Conservation (phyloP, 228 moss, liverwort and hornwort genomes). For the Sphagnum fallax region DNA sequence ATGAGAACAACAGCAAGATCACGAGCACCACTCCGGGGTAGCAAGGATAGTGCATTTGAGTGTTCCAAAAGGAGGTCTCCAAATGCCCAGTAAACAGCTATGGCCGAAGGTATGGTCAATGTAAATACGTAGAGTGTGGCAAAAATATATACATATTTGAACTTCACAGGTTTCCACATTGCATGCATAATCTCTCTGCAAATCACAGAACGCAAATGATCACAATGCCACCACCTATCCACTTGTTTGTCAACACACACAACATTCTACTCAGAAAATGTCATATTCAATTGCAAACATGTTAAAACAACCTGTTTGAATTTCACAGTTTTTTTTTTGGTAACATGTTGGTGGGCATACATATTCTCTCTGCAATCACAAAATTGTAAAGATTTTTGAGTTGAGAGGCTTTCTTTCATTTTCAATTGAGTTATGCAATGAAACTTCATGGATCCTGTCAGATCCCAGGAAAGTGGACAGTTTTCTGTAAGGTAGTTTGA, state of each 20-base stretch:
- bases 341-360: neutral
- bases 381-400: neutral
- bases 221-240: neutral
- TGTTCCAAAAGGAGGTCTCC: conserved; percentile 66
- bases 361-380: neutral
- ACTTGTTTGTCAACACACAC: too few species aligned
- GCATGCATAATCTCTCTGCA: conserved; percentile 97
- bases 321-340: neutral
- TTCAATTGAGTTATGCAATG: too few species aligned
- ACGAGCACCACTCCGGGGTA: conserved; percentile 70
- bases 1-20: conserved; percentile 85
- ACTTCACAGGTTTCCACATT: conserved; percentile 86
- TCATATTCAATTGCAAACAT: neutral
- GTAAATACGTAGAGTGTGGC: conserved; percentile 90
- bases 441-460: too few species aligned
- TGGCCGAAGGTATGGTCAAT: conserved; percentile 79
- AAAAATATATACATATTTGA: conserved; percentile 79
- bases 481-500: too few species aligned
- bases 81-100: conserved; percentile 87
- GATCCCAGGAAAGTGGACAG: too few species aligned
- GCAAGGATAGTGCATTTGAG: conserved; percentile 68
- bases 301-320: neutral
- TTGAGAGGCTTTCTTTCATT: too few species aligned
- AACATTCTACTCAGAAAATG: too few species aligned
- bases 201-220: neutral